Base-by-base conservation (phyloP, 139 green algal genomes). In the Asterochloris sp. region DNA sequence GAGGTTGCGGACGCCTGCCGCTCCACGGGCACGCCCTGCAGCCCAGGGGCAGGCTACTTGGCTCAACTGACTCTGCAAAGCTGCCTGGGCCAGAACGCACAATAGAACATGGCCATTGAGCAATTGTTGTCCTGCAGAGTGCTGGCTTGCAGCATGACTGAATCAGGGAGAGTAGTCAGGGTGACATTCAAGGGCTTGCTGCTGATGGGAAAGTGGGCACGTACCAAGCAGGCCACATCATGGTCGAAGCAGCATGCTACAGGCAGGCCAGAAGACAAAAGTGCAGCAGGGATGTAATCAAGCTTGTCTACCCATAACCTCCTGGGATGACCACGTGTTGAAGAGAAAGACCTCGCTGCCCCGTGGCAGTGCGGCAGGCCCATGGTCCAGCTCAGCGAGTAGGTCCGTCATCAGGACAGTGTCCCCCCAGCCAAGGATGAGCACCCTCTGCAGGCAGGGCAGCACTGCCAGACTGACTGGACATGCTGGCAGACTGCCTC, bases 381-480 rank as follows among this genome's bases (percentile, higher is more conserved):
- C 88, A 27, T 88, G 86, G 81, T 95, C 92, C 78, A 95, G 86
- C 84, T 93, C 91, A 15, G 76, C 77, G 17, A 95, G 71, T 61
- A 95, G 69, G 27, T 83, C 78, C 24, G 75, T 84, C 89, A 94
- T 95, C 68, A 90, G 83, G 21, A 66, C 73, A 0, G 79, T 78
- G 64, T 87, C 78, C n/a, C 83, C 83, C 91, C 91, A 95, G 27
- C 92, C 91, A 27, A 84, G 86, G 38, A 95, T 86, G 11, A 94
- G 83, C 82, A 95, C 79, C 16, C 77, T 63, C 84, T 89, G 83
- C 74, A 74, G 26, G 28, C 54, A 24, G 69, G 13, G 68, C 21
- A 62, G n/a, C 61, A 75, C 15, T 62, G 38, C 38, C 38, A 54
- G 38, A 54, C 38, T 54, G 38, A 54, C 38, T 54, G 38, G 38